Evolutionary conservation across 1,284 basidiomycete species (phyloP).

Genomic region (Fomitopsis pinicola): DNA sequence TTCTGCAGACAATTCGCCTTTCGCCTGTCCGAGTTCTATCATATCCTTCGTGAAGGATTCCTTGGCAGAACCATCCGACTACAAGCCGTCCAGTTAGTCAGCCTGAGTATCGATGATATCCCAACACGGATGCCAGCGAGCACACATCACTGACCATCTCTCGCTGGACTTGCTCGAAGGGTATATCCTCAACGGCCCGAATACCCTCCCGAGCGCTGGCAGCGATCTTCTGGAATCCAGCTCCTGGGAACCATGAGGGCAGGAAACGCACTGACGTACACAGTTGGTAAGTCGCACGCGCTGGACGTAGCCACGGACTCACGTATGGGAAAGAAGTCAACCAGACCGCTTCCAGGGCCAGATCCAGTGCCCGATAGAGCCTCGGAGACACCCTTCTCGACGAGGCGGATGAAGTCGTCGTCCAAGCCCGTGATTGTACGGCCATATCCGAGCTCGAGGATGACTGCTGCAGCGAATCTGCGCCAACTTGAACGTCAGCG

Average conservation of each 20-base stretch:
- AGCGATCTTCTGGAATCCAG: slow-evolving; percentile 2
- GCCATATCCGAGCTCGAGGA: slow-evolving; percentile 23
- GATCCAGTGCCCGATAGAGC: slow-evolving; percentile 19
- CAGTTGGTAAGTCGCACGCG: background rate
- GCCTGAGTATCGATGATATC: no score
- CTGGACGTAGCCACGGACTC: background rate
- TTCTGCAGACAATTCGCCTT: background rate
- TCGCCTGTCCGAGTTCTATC: slow-evolving; percentile 35
- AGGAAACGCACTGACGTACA: background rate
- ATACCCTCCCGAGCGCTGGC: background rate
- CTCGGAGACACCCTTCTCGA: slow-evolving; percentile 17
- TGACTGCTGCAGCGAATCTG: slow-evolving; percentile 18
- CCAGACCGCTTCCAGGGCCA: slow-evolving; percentile 17
- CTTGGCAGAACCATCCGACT: slow-evolving; percentile 39
- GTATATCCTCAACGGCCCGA: background rate
- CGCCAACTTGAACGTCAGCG: background rate
- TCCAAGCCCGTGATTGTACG: slow-evolving; percentile 15
- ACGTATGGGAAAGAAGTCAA: slow-evolving; percentile 25
- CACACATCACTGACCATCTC: background rate
- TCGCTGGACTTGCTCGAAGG: background rate
- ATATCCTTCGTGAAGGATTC: slow-evolving; percentile 39
- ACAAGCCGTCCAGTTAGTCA: background rate
- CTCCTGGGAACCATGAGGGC: slow-evolving; percentile 16
- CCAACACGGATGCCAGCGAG: no score
- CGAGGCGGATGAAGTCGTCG: slow-evolving; percentile 18